Evolutionary conservation across 2,329 filamentous ascomycete species (phyloP), one percentile per base, ranked within the genome.

Genomic region (Colletotrichum sidae): DNA sequence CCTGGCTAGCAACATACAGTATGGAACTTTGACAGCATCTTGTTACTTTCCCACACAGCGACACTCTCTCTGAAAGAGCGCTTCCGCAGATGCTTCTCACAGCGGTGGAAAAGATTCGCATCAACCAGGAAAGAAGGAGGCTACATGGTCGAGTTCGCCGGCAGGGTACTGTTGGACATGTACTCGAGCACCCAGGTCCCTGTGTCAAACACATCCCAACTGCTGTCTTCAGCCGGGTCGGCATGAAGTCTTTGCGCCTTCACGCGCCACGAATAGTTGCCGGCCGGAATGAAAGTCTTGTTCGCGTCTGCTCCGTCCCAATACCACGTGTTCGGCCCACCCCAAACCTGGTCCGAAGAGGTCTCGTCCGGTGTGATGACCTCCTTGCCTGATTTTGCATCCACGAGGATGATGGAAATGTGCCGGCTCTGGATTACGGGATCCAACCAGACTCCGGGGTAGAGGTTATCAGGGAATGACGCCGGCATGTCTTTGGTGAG

Each of bases 121-220:
- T 25, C 25, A 25, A 5, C 25, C 25, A 25, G 25, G 4, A 25
- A 25, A 5, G 25, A 25, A 25, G 25, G 5, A 35, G 6, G 10
- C 33, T n/a, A n/a, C 17, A 42, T 6, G 8, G 37, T 57, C 11
- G 45, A 6, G 11, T 38, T 56, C 13, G 41, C 49, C 35, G 46
- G 13, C 9, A 33, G 0, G 1, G 60, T 65, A 2, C 4, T 51
- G 50, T 60, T 60, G 4, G 45, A 33, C 10, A 55, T 7, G 0
- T 65, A 65, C 44, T 54, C 9, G 3, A 65, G 50, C 37, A 55
- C 56, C 61, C 61, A 65, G 11, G 35, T 55, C 0, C 56, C 61
- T 0, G 56, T 45, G 0, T 50, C 44, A 13, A 34, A 65, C 3
- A 45, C 41, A 2, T 65, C 61, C 38, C 34, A 55, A n/a, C 42